Evolutionary conservation across 1,284 basidiomycete species (phyloP).

Genomic region (Trichosporon ovoides): DNA sequence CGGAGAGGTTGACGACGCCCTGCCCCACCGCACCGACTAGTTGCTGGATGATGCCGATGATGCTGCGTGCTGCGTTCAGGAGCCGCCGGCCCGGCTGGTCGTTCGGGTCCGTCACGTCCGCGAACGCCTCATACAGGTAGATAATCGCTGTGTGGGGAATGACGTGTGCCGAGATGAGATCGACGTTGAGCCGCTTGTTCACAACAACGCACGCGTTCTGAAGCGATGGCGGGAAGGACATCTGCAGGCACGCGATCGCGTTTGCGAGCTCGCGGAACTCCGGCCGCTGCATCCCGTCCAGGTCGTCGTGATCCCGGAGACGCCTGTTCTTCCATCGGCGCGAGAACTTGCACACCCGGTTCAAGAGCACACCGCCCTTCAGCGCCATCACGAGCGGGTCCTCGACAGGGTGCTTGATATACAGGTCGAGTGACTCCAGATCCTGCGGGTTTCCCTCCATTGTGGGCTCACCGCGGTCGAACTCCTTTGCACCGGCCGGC

Average conservation of each 20-base stretch:
- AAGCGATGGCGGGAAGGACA: slow-evolving; percentile 37
- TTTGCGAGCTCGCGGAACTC: slow-evolving; percentile 46
- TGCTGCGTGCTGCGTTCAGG: slow-evolving; percentile 33
- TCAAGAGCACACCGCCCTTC: slow-evolving; percentile 35
- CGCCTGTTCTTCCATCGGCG: slow-evolving; percentile 45
- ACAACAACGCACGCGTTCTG: slow-evolving; percentile 26
- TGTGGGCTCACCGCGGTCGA: slow-evolving; percentile 27
- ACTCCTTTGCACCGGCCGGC: slow-evolving; percentile 37
- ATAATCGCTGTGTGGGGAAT: slow-evolving; percentile 42
- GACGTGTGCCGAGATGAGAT: slow-evolving; percentile 38
- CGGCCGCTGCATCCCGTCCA: slow-evolving; percentile 40
- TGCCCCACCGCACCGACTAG: slow-evolving; percentile 25
- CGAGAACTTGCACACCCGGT: slow-evolving; percentile 37
- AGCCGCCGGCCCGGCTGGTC: slow-evolving; percentile 38
- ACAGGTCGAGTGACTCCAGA: slow-evolving; percentile 43
- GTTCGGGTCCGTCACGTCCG: slow-evolving; percentile 38
- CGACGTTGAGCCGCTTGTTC: slow-evolving; percentile 32
- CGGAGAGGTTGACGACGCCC: slow-evolving; percentile 25
- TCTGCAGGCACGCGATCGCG: slow-evolving; percentile 42
- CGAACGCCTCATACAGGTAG: slow-evolving; percentile 46
- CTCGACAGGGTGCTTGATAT: slow-evolving; percentile 43
- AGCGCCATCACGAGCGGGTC: slow-evolving; percentile 42
- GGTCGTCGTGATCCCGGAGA: slow-evolving; percentile 40
- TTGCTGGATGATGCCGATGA: slow-evolving; percentile 40
- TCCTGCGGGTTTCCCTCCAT: slow-evolving; percentile 46